phyloP scores from a whole-genome alignment of 2,329 filamentous ascomycete species.

The Elsinoe australis region DNA sequence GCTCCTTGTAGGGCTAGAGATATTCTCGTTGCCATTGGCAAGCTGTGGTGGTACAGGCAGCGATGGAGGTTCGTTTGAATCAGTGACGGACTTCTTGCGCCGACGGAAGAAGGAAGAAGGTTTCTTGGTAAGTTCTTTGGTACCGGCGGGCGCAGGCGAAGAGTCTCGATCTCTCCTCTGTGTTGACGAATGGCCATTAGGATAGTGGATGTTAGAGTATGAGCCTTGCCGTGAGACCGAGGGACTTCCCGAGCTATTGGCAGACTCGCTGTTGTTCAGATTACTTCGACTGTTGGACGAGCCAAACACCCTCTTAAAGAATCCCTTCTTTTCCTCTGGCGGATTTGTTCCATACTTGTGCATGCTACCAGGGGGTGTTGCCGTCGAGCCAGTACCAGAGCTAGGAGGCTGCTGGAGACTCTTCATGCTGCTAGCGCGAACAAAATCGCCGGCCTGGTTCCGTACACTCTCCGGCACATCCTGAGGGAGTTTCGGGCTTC shows the following conservation, averaged over 20 bases:
- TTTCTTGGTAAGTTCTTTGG: conserved; percentile 65
- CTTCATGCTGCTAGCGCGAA: conserved; percentile 39
- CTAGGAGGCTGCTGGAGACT: conserved; percentile 39
- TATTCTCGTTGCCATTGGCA: conserved; percentile 40
- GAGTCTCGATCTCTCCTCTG: conserved; percentile 8
- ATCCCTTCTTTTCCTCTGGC: conserved; percentile 62
- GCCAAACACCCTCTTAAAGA: conserved; percentile 89
- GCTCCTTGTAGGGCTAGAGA: conserved; percentile 52
- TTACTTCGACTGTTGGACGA: conserved; percentile 42
- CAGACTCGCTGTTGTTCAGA: conserved; percentile 8
- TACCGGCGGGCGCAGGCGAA: conserved; percentile 21
- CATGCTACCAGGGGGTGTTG: conserved; percentile 41
- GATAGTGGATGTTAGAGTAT: conserved; percentile 1
- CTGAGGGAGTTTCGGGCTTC: conserved; percentile 19
- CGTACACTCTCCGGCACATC: conserved; percentile 37
- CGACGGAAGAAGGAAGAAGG: conserved; percentile 89
- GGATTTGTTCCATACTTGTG: conserved; percentile 1
- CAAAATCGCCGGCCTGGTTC: conserved; percentile 42
- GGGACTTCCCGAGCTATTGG: conserved; percentile 5
- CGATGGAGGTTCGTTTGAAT: conserved; percentile 55
- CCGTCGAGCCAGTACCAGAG: conserved; percentile 35
- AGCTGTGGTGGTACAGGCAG: conserved; percentile 40
- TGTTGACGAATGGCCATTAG: conserved; percentile 1
- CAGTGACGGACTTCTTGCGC: conserved; percentile 80
- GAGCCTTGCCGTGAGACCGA: conserved; percentile 17